Conservation (phyloP, 495 filamentous ascomycete genomes). For the Penicillium mononematosum region DNA sequence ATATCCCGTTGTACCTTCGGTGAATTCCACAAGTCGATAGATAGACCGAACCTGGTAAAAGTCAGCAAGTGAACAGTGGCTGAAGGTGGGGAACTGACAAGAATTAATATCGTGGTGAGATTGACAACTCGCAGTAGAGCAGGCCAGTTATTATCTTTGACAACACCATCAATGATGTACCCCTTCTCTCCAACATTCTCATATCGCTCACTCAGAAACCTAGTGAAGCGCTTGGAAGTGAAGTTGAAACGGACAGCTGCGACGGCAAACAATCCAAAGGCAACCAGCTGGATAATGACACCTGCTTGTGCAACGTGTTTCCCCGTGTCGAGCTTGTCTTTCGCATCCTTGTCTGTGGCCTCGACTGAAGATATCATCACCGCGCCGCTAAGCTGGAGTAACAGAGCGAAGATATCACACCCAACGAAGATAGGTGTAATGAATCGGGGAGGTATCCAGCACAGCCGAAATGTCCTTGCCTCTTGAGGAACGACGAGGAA, state of each 20-base stretch:
- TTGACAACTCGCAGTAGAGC: conserved; percentile 55
- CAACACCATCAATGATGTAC: conserved; percentile 30
- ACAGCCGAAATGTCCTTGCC: conserved; percentile 35
- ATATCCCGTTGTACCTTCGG: conserved; percentile 52
- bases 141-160: conserved; percentile 47
- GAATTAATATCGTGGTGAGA: conserved; percentile 49
- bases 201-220: conserved; percentile 28
- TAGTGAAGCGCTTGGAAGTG: conserved; percentile 40
- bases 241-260: conserved; percentile 40
- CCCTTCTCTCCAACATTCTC: conserved; percentile 27
- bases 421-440: conserved; percentile 35
- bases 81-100: conserved; percentile 36
- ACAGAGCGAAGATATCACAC: conserved; percentile 32
- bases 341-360: conserved; percentile 23
- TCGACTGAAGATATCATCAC: conserved; percentile 38
- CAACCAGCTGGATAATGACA: conserved; percentile 40
- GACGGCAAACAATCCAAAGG: conserved; percentile 45
- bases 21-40: conserved; percentile 63
- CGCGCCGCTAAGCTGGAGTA: conserved; percentile 31
- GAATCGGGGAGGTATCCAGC: conserved; percentile 49
- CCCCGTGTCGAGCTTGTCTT: conserved; percentile 34
- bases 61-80: background rate
- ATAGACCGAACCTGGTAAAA: conserved; percentile 51
- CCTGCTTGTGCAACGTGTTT: conserved; percentile 43
- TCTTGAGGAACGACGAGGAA: conserved; percentile 44